phyloP scores from a whole-genome alignment of 2,329 filamentous ascomycete species.

The Gaeumannomyces tritici region DNA sequence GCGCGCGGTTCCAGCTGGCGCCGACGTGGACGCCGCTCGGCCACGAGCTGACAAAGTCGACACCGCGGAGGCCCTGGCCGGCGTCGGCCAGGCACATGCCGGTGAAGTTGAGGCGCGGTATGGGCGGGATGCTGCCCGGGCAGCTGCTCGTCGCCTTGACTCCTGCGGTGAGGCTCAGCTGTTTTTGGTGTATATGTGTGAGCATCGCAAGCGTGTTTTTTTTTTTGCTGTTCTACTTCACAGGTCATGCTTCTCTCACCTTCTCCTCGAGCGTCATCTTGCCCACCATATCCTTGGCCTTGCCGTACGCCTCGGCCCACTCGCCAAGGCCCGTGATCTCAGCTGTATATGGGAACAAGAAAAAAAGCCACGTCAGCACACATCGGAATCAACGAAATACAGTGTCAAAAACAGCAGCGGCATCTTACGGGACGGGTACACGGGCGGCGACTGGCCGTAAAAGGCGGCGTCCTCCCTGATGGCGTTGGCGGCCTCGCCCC shows the following conservation, averaged over 20 bases:
- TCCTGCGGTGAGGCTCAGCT: conserved; percentile 66
- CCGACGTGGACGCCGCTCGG: conserved; percentile 31
- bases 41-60: conserved; percentile 32
- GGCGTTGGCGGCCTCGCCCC: conserved; percentile 1
- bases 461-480: conserved; percentile 34
- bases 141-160: conserved; percentile 38
- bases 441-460: conserved; percentile 38
- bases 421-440: conserved; percentile 40
- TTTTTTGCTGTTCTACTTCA: not conserved
- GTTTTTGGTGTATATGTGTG: not conserved
- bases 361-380: not conserved
- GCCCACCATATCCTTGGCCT: conserved; percentile 58
- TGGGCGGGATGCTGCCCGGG: conserved; percentile 30
- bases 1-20: conserved; percentile 57
- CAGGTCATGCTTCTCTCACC: conserved; percentile 24
- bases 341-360: conserved; percentile 20
- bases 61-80: conserved; percentile 30
- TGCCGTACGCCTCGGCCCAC: conserved; percentile 58
- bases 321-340: conserved; percentile 47
- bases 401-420: too few relatives aligned
- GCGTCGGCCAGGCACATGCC: conserved; percentile 36
- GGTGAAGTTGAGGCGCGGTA: conserved; percentile 28
- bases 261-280: conserved; percentile 68
- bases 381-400: not conserved
- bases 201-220: not conserved